These are phyloP conservation scores for Aspergillus nanangensis DNA, from an alignment of 495 filamentous ascomycete species.

Conservation along the genomic window DNA sequence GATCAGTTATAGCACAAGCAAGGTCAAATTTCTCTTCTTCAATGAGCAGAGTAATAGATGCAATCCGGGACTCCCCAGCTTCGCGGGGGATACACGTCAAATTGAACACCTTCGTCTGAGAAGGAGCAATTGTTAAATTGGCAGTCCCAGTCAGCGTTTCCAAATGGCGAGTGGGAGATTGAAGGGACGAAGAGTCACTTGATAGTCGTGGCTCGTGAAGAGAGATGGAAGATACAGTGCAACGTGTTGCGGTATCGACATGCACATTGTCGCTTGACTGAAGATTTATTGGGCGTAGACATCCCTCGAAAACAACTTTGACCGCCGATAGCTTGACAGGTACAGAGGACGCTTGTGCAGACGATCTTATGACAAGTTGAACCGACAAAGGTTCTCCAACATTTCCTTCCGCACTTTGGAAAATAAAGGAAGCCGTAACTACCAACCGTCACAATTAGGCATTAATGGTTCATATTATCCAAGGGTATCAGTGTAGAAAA, in stretches of 20 bases:
- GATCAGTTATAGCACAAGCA: constrained; percentile 53
- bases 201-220: constrained; percentile 31
- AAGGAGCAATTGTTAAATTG: constrained; percentile 65
- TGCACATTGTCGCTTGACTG: constrained; percentile 28
- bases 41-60: constrained; percentile 59
- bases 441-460: neutral
- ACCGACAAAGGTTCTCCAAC: constrained; percentile 71
- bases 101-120: constrained; percentile 64
- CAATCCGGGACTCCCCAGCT: constrained; percentile 67
- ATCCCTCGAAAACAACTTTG: constrained; percentile 64
- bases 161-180: constrained; percentile 38
- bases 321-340: constrained; percentile 64
- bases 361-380: constrained; percentile 72
- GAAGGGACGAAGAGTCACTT: constrained; percentile 22
- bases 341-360: constrained; percentile 54
- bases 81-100: constrained; percentile 73
- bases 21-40: constrained; percentile 64
- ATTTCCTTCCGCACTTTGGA: constrained; percentile 69
- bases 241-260: constrained; percentile 19
- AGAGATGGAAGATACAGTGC: constrained; percentile 24
- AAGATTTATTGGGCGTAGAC: constrained; percentile 54
- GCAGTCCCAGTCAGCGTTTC: constrained; percentile 49
- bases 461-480: constrained; percentile 6
- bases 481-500: neutral
- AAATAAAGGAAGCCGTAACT: constrained; percentile 70